phyloP scores from a whole-genome alignment of 2,329 filamentous ascomycete species.

The Diaporthe citriasiana region DNA sequence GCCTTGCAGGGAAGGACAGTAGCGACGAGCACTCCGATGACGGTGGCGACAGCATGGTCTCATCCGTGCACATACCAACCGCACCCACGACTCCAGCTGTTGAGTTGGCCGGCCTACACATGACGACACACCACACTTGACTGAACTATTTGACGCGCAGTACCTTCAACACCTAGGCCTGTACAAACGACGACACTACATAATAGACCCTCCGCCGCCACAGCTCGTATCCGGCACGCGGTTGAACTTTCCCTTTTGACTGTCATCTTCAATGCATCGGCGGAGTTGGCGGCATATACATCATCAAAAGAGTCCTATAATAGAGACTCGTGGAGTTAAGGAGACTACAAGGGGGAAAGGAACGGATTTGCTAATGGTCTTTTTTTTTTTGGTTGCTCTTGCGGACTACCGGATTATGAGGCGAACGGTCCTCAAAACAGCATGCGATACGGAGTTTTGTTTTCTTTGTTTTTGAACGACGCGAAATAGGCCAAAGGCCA shows the following conservation, averaged over 20 bases:
- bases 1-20: conserved; percentile 58
- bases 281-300: conserved; percentile 43
- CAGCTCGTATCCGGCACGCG: conserved; percentile 28
- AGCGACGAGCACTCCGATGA: conserved; percentile 59
- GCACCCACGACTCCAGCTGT: conserved; percentile 50
- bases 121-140: conserved; percentile 12
- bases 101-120: conserved; percentile 40
- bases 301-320: conserved; percentile 31
- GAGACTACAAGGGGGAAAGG: conserved; percentile 12
- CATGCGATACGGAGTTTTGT: conserved; percentile 36
- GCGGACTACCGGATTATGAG: conserved; percentile 26
- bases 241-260: conserved; percentile 35
- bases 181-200: conserved; percentile 40
- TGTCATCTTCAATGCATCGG: conserved; percentile 44
- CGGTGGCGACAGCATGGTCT: conserved; percentile 61
- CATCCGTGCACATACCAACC: conserved; percentile 58
- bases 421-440: conserved; percentile 23
- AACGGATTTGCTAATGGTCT: conserved; percentile 11
- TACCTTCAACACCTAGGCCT: conserved; percentile 39
- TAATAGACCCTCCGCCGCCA: conserved; percentile 40
- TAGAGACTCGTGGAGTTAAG: conserved; percentile 40
- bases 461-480: background rate
- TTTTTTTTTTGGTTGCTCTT: conserved; percentile 7
- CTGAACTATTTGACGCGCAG: background rate
- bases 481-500: conserved; percentile 4